Conservation (phyloP, 31 red algal species). For the Endocladia muricata region DNA sequence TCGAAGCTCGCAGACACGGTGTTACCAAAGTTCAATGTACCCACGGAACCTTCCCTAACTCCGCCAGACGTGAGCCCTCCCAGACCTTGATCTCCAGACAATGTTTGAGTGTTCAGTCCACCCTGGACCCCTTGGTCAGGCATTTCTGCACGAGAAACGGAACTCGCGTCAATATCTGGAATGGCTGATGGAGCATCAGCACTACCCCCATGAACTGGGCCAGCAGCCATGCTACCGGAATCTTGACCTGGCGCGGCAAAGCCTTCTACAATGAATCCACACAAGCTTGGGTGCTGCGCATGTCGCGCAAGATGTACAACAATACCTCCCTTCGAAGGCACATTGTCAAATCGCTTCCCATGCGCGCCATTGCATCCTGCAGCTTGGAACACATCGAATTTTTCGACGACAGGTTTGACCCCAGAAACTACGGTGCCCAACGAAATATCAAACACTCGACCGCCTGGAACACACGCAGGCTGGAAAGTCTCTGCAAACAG, state of each 20-base stretch:
- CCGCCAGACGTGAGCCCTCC: no score
- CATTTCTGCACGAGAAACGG: no score
- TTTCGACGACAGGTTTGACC: slow-evolving; percentile 29
- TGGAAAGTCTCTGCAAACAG: slow-evolving; percentile 69
- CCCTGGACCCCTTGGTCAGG: no score
- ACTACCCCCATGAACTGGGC: no score
- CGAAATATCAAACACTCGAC: slow-evolving; percentile 69
- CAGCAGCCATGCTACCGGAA: slow-evolving; percentile 37
- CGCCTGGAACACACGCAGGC: slow-evolving; percentile 53
- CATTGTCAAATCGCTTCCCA: slow-evolving; percentile 64
- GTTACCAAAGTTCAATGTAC: no score
- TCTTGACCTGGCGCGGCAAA: slow-evolving; percentile 52
- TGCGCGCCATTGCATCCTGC: slow-evolving; percentile 56
- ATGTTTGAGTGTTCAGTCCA: no score
- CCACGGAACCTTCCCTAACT: no score
- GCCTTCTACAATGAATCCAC: slow-evolving; percentile 71
- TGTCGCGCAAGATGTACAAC: slow-evolving; percentile 43
- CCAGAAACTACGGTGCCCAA: slow-evolving; percentile 66
- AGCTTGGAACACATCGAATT: slow-evolving; percentile 62
- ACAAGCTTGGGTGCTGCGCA: slow-evolving; percentile 51
- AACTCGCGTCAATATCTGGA: no score
- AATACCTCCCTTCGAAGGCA: slow-evolving; percentile 70
- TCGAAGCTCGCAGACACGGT: no score
- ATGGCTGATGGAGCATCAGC: no score
- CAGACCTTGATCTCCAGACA: no score